Conservation (phyloP, 1,284 basidiomycete genomes). For the Boletus calvinii region DNA sequence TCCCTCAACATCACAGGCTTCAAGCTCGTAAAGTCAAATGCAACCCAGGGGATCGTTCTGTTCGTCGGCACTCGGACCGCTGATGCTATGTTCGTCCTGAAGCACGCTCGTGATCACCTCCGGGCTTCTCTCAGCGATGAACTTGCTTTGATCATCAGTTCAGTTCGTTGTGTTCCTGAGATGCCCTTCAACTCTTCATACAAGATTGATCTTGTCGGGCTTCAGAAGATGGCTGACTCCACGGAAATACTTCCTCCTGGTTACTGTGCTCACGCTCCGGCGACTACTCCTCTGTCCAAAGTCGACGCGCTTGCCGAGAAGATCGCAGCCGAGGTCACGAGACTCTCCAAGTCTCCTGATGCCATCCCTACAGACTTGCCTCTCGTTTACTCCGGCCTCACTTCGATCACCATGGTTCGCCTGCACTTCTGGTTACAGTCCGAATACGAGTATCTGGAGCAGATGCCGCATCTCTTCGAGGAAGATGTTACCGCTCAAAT, state of each 20-base stretch:
- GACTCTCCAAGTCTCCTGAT: slow-evolving; percentile 17
- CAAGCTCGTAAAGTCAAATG: slow-evolving; percentile 31
- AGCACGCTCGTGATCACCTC: slow-evolving; percentile 23
- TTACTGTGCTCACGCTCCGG: slow-evolving; percentile 5
- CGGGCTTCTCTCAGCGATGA: slow-evolving; percentile 18
- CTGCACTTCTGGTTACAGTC: slow-evolving; percentile 30
- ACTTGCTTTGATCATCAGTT: slow-evolving; percentile 21
- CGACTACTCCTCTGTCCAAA: slow-evolving; percentile 7
- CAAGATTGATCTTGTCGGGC: slow-evolving; percentile 28
- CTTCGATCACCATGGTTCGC: slow-evolving; percentile 28
- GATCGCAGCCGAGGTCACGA: slow-evolving; percentile 23
- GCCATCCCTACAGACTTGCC: slow-evolving; percentile 19
- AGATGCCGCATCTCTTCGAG: slow-evolving; percentile 25
- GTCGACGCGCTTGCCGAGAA: slow-evolving; percentile 19
- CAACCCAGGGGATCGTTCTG: slow-evolving; percentile 23
- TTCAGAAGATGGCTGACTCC: slow-evolving; percentile 27
- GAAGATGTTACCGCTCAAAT: slow-evolving; percentile 22
- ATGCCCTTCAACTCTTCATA: slow-evolving; percentile 34
- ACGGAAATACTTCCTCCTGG: slow-evolving; percentile 12
- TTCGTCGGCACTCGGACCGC: slow-evolving; percentile 20
- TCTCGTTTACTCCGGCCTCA: slow-evolving; percentile 28
- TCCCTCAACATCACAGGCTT: slow-evolving; percentile 16
- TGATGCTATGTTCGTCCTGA: slow-evolving; percentile 26
- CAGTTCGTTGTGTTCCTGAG: slow-evolving; percentile 25
- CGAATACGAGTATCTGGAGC: slow-evolving; percentile 25